Conservation (phyloP, 2,329 filamentous ascomycete genomes). For the Zymoseptoria brevis region DNA sequence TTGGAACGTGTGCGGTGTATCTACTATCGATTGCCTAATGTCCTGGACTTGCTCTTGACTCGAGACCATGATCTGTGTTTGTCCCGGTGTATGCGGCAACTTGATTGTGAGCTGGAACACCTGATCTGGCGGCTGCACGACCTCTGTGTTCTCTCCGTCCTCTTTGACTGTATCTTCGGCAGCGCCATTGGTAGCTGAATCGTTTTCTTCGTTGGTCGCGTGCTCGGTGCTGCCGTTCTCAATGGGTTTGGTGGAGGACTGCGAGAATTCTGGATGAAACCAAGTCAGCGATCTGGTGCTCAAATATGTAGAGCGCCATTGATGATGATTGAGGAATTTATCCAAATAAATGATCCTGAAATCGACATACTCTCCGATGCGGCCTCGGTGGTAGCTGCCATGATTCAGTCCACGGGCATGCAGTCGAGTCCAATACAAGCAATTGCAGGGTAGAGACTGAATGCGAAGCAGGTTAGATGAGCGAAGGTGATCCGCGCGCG, state of each 20-base stretch:
- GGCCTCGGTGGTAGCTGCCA: neutral
- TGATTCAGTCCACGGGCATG: neutral
- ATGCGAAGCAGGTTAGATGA: neutral
- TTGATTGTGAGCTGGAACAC: conserved; percentile 68
- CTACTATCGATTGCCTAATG: conserved; percentile 91
- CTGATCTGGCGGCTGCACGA: conserved; percentile 24
- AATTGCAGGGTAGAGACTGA: neutral
- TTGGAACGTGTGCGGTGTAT: conserved; percentile 84
- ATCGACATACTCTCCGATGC: neutral
- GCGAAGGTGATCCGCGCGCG: neutral
- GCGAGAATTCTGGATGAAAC: neutral
- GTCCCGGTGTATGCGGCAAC: conserved; percentile 69
- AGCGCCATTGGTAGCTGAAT: conserved; percentile 9
- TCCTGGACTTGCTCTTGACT: conserved; percentile 93
- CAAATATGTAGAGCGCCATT: neutral
- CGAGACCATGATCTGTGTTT: conserved; percentile 78
- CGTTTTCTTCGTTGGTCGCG: conserved; percentile 13
- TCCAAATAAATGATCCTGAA: neutral
- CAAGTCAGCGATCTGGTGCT: neutral
- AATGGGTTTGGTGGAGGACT: neutral
- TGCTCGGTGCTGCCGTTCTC: conserved; percentile 3
- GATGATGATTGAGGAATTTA: neutral
- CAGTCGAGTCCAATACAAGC: neutral
- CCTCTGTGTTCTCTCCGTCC: conserved; percentile 17
- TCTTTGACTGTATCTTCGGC: conserved; percentile 10